Conservation (phyloP, 2,329 filamentous ascomycete genomes). For the Hyphodiscus sp. region DNA sequence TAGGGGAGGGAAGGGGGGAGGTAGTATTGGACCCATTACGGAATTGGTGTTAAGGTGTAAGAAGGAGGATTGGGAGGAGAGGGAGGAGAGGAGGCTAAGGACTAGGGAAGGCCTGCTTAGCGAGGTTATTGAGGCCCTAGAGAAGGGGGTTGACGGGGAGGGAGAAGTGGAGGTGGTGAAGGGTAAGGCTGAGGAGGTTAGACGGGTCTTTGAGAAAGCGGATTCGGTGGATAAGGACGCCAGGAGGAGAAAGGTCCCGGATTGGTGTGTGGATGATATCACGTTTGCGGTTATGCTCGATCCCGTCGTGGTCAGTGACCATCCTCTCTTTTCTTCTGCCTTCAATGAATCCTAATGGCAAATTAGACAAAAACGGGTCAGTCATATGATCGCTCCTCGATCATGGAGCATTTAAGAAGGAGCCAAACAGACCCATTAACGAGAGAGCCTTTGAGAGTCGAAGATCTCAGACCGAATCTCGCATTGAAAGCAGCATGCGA, state of each 20-base stretch:
- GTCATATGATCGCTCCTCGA: conserved; percentile 80
- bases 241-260: conserved; percentile 48
- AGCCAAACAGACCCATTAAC: conserved; percentile 77
- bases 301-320: conserved; percentile 40
- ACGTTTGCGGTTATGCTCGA: conserved; percentile 70
- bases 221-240: conserved; percentile 38
- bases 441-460: conserved; percentile 60
- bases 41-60: conserved; percentile 72
- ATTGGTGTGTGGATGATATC: conserved; percentile 73
- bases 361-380: conserved; percentile 74
- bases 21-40: conserved; percentile 62
- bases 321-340: too few species aligned
- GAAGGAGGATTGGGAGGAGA: conserved; percentile 76
- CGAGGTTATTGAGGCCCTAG: conserved; percentile 50
- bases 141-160: conserved; percentile 36
- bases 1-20: conserved; percentile 73
- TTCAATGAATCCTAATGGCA: too few species aligned
- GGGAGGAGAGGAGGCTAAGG: conserved; percentile 55
- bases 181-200: conserved; percentile 39
- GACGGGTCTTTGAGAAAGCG: conserved; percentile 46
- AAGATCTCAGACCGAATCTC: conserved; percentile 75
- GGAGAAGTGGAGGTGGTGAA: conserved; percentile 38
- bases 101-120: conserved; percentile 51
- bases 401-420: conserved; percentile 78
- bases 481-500: conserved; percentile 75